A percentile compares a stretch with the other conserved stretches of the same genome.
These are phyloP conservation scores for Moesziomyces aphidis DNA, from an alignment of 1,284 basidiomycete genomes.

Conservation along the genomic window DNA sequence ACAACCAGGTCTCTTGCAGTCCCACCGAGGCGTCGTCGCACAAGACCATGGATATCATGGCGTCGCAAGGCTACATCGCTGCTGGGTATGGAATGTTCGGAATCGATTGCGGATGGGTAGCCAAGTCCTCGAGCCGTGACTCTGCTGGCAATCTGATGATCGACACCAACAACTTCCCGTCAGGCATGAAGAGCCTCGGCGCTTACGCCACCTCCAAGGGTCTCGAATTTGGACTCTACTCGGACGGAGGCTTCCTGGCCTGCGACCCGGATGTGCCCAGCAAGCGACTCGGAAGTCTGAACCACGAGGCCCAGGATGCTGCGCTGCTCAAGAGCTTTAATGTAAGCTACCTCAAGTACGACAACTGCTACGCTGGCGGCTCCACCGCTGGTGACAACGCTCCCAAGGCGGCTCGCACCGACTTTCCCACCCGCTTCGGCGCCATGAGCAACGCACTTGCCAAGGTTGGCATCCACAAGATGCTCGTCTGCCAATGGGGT, in stretches of 20 bases:
- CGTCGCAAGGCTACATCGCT: constrained; percentile 62
- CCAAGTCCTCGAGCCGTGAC: constrained; percentile 65
- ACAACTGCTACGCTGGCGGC: constrained; percentile 69
- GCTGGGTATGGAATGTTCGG: constrained; percentile 51
- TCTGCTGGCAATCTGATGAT: constrained; percentile 69
- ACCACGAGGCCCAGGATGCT: constrained; percentile 72
- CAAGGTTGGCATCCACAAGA: constrained; percentile 71
- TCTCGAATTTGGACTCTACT: constrained; percentile 72
- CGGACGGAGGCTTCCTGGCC: constrained; percentile 70
- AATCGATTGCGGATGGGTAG: constrained; percentile 69
- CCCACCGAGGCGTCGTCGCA: constrained; percentile 59
- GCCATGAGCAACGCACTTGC: constrained; percentile 73
- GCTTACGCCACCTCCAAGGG: constrained; percentile 70
- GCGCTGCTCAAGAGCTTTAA: constrained; percentile 71
- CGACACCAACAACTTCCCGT: constrained; percentile 70
- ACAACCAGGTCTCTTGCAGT: constrained; percentile 65
- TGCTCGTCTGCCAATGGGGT: constrained; percentile 73
- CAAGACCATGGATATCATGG: constrained; percentile 63
- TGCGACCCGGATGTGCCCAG: constrained; percentile 51
- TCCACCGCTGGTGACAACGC: constrained; percentile 27
- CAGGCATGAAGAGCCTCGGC: constrained; percentile 70
- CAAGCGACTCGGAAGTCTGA: constrained; percentile 70
- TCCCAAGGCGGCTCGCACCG: constrained; percentile 30
- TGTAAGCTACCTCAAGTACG: constrained; percentile 70
- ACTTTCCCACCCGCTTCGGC: constrained; percentile 66